These are phyloP conservation scores for Craspedostauros australis DNA, from an alignment of 108 stramenopile species.

Conservation along the genomic window DNA sequence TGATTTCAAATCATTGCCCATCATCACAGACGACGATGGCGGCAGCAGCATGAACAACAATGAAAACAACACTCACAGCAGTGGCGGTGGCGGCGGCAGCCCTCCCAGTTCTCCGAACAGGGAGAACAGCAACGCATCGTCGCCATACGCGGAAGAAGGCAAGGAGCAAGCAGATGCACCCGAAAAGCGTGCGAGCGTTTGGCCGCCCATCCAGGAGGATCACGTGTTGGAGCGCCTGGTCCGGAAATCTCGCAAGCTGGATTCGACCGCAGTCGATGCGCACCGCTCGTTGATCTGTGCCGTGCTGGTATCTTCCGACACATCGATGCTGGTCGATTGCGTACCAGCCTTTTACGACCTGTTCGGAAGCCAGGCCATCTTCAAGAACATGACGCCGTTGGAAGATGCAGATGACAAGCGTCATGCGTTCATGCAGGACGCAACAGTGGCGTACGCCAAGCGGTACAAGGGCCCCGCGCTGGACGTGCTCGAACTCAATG, in stretches of 20 bases:
- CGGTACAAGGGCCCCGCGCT: constrained; percentile 30
- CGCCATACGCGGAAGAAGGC: constrained; percentile 4
- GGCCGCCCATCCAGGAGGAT: constrained; percentile 59
- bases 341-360: constrained; percentile 48
- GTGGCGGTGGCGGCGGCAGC: constrained; percentile 18
- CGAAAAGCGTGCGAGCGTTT: constrained; percentile 17
- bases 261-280: constrained; percentile 41
- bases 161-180: not conserved
- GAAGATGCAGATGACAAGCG: constrained; percentile 41
- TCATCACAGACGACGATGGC: not conserved
- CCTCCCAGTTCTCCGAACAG: constrained; percentile 1
- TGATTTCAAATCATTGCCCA: too few species aligned
- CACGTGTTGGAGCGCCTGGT: constrained; percentile 41
- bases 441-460: constrained; percentile 47
- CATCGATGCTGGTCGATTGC: constrained; percentile 34
- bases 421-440: constrained; percentile 46
- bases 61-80: too few species aligned
- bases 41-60: constrained; percentile 3
- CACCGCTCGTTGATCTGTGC: constrained; percentile 60
- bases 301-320: constrained; percentile 40
- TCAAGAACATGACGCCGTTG: constrained; percentile 17
- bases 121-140: constrained; percentile 7
- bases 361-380: constrained; percentile 47
- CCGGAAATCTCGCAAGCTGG: constrained; percentile 11
- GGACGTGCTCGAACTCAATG: constrained; percentile 41